Evolutionary conservation across 305 asterid species (phyloP).

Genomic region (Fraxinus sp.): DNA sequence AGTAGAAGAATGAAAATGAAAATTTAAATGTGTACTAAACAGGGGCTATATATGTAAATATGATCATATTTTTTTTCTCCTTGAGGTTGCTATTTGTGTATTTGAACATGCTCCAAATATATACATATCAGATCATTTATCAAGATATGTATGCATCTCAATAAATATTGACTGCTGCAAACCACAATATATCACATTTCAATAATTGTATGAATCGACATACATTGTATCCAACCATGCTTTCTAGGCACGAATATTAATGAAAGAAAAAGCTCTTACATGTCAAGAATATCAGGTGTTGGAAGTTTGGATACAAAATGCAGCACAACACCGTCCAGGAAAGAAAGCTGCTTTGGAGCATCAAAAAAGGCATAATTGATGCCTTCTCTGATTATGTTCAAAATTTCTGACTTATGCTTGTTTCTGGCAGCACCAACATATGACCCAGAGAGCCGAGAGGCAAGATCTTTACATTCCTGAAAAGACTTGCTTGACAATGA

Average conservation of each 20-base stretch:
- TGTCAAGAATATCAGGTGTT: slow-evolving; percentile 64
- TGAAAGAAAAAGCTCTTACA: slow-evolving; percentile 52
- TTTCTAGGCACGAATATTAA: slow-evolving; percentile 1
- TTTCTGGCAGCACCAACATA: slow-evolving; percentile 78
- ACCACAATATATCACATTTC: slow-evolving; percentile 1
- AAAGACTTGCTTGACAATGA: slow-evolving; percentile 56
- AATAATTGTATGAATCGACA: neutral
- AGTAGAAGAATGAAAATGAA: too few species aligned
- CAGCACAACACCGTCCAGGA: slow-evolving; percentile 77
- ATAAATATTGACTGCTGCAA: neutral
- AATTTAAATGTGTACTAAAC: too few species aligned
- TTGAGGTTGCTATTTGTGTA: neutral
- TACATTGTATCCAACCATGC: slow-evolving; percentile 1
- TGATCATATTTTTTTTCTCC: neutral
- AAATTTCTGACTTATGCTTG: slow-evolving; percentile 68
- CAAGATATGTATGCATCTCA: neutral
- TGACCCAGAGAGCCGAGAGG: slow-evolving; percentile 72
- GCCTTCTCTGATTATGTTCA: slow-evolving; percentile 70
- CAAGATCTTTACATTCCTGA: slow-evolving; percentile 79
- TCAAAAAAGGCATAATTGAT: slow-evolving; percentile 70
- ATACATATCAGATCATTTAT: neutral
- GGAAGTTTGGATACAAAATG: slow-evolving; percentile 85
- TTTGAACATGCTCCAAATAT: neutral
- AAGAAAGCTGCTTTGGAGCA: slow-evolving; percentile 82
- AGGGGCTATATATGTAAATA: neutral